A percentile compares a stretch with the other conserved stretches of the same genome.
Evolutionary conservation across 768 basidiomycete species (phyloP).

Genomic region (Solioccasus polychromus): DNA sequence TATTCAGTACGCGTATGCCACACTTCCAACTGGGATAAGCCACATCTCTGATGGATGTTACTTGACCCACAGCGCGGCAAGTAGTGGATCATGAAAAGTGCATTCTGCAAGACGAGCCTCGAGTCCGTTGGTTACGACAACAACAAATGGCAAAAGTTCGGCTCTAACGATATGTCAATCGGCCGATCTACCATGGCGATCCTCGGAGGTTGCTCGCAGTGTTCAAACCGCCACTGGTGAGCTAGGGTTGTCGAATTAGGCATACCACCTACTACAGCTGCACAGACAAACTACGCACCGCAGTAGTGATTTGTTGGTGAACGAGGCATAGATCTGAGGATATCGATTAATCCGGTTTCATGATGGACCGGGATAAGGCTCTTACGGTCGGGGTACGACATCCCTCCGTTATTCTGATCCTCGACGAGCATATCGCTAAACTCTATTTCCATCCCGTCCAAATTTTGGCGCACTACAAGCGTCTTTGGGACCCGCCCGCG

Average conservation of each 20-base stretch:
- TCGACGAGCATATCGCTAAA: slow-evolving; percentile 97
- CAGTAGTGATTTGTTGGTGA: slow-evolving; percentile 32
- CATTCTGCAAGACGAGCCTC: slow-evolving; percentile 3
- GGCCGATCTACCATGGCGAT: slow-evolving; percentile 30
- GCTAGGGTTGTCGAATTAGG: slow-evolving; percentile 16
- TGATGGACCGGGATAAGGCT: neutral
- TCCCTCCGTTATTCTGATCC: slow-evolving; percentile 93
- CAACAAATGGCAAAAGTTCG: neutral
- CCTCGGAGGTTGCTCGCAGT: slow-evolving; percentile 28
- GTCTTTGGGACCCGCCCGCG: slow-evolving; percentile 58
- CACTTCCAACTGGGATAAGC: neutral
- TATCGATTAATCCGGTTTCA: neutral
- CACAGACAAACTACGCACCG: slow-evolving; percentile 16
- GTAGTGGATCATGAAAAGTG: slow-evolving; percentile 3
- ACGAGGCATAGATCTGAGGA: slow-evolving; percentile 31
- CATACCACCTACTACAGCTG: neutral
- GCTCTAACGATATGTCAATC: neutral
- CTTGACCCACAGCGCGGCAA: neutral
- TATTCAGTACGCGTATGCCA: neutral
- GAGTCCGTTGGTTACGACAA: slow-evolving; percentile 10
- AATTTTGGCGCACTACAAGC: slow-evolving; percentile 82
- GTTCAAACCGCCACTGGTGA: slow-evolving; percentile 31
- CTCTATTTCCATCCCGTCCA: slow-evolving; percentile 91
- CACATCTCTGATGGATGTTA: neutral
- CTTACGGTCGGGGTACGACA: slow-evolving; percentile 90